Evolutionary conservation across 768 basidiomycete genomes (phyloP).

Genomic region (Paxillus involutus): DNA sequence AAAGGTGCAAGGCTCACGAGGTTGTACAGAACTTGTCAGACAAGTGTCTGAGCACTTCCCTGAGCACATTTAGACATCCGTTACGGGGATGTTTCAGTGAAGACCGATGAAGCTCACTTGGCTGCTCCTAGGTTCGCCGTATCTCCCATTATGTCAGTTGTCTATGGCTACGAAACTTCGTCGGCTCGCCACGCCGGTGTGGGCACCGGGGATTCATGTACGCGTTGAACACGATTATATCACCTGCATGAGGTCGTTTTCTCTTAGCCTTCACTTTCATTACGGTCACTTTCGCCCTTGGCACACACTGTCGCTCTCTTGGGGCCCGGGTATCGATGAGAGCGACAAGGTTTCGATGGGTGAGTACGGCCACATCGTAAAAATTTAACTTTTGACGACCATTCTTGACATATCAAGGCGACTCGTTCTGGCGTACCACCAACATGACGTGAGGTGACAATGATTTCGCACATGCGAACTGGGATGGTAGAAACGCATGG

Average conservation of each 20-base stretch:
- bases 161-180: conserved; percentile 36
- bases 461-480: too few relatives aligned
- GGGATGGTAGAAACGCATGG: too few relatives aligned
- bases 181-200: conserved; percentile 32
- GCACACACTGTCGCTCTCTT: too few relatives aligned
- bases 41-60: conserved; percentile 26
- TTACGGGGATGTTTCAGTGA: not conserved
- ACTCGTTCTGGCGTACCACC: too few relatives aligned
- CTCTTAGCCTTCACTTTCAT: not conserved
- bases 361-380: too few relatives aligned
- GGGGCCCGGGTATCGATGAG: too few relatives aligned
- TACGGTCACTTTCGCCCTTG: too few relatives aligned
- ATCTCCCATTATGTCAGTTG: conserved; percentile 31
- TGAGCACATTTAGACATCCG: conserved; percentile 21
- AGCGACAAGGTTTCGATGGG: too few relatives aligned
- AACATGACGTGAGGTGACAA: too few relatives aligned
- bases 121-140: conserved; percentile 22
- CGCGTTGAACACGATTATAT: not conserved
- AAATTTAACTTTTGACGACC: too few relatives aligned
- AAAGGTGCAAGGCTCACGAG: conserved; percentile 30
- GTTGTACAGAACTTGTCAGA: conserved; percentile 30
- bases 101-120: not conserved
- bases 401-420: too few relatives aligned
- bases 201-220: conserved; percentile 19
- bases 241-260: not conserved